A percentile compares a stretch with the other conserved stretches of the same genome.
phyloP scores from a whole-genome alignment of 2,329 filamentous ascomycete genomes.

The Alternaria sp. region DNA sequence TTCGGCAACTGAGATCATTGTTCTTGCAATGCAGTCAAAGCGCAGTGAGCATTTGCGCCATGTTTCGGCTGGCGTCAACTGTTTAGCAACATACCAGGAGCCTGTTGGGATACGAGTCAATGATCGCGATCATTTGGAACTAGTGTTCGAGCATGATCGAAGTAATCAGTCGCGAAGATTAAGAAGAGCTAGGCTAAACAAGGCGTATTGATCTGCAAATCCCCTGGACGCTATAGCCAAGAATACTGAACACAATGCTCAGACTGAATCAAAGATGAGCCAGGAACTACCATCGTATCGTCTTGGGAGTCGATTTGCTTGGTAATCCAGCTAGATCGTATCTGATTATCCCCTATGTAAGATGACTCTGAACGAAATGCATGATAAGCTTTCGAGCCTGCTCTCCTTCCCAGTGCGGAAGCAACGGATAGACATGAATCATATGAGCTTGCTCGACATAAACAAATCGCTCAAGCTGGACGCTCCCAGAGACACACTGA shows the following conservation, averaged over 20 bases:
- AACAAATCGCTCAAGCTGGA: too few relatives aligned
- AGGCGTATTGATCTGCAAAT: background rate
- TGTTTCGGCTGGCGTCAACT: conserved; percentile 17
- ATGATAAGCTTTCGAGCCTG: too few relatives aligned
- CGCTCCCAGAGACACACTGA: too few relatives aligned
- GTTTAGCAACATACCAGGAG: conserved; percentile 18
- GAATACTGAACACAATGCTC: fast-evolving
- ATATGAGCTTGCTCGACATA: too few relatives aligned
- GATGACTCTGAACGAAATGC: too few relatives aligned
- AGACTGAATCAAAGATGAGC: too few relatives aligned
- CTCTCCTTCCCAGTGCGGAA: too few relatives aligned
- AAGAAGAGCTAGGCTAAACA: background rate
- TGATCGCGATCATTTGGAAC: background rate
- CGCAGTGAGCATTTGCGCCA: conserved; percentile 13
- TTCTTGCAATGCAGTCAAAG: conserved; percentile 27
- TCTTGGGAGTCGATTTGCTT: too few relatives aligned
- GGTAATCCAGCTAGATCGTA: too few relatives aligned
- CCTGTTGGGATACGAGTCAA: conserved; percentile 24
- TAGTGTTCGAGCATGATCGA: background rate
- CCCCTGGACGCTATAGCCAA: fast-evolving
- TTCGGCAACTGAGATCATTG: conserved; percentile 19
- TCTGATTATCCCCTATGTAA: too few relatives aligned
- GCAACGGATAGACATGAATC: too few relatives aligned
- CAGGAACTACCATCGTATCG: too few relatives aligned
- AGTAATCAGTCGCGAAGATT: background rate